Conservation (phyloP, 768 basidiomycete species). For the Boletus subparvulus region DNA sequence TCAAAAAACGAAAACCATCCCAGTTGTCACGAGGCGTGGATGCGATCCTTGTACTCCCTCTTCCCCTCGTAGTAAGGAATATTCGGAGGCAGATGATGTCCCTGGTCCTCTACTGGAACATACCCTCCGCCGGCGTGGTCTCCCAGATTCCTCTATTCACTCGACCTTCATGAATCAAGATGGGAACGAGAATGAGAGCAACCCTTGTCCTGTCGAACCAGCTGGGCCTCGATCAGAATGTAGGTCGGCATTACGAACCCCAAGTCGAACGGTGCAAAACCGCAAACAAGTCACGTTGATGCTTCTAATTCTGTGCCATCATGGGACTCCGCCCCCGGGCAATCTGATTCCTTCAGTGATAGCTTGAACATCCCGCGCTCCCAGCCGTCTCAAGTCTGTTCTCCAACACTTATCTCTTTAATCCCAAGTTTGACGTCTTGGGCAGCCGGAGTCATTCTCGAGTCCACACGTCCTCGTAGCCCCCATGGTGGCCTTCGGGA, state of each 20-base stretch:
- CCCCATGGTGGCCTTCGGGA: slow-evolving; percentile 11
- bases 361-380: slow-evolving; percentile 11
- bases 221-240: slow-evolving; percentile 38
- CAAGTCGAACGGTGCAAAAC: slow-evolving; percentile 55
- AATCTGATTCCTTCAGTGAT: slow-evolving; percentile 5
- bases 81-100: slow-evolving; percentile 42
- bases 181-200: slow-evolving; percentile 27
- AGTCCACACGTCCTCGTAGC: slow-evolving; percentile 15
- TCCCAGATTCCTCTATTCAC: slow-evolving; percentile 92
- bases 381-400: slow-evolving; percentile 21
- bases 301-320: slow-evolving; percentile 3
- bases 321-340: slow-evolving; percentile 3
- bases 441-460: slow-evolving; percentile 27
- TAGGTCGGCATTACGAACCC: slow-evolving; percentile 51
- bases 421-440: slow-evolving; percentile 37
- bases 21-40: slow-evolving; percentile 69
- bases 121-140: slow-evolving; percentile 70
- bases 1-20: slow-evolving; percentile 16
- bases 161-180: slow-evolving; percentile 71
- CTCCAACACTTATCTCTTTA: slow-evolving; percentile 26
- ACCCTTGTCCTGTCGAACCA: neutral
- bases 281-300: slow-evolving; percentile 38
- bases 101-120: slow-evolving; percentile 60
- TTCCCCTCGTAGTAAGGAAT: slow-evolving; percentile 25
- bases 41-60: slow-evolving; percentile 67